These are phyloP conservation scores for Talaromyces ruber DNA, from an alignment of 495 filamentous ascomycete genomes.

Conservation along the genomic window DNA sequence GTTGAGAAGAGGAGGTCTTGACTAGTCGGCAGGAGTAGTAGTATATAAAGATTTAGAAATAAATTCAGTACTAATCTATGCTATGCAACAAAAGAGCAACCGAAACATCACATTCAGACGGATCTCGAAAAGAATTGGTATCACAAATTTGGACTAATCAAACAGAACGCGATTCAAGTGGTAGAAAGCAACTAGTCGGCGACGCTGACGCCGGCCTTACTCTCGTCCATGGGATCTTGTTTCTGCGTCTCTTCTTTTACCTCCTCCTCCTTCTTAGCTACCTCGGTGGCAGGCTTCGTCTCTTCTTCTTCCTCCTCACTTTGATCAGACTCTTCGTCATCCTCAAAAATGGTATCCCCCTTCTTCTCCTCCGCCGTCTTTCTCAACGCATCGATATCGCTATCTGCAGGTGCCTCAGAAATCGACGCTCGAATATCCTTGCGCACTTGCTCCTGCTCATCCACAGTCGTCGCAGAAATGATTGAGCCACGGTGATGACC, in stretches of 20 bases:
- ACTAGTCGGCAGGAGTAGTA: not conserved
- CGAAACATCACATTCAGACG: not conserved
- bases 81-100: not conserved
- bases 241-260: slow-evolving; percentile 10
- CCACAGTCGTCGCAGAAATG: slow-evolving; percentile 25
- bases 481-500: slow-evolving; percentile 37
- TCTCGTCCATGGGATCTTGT: slow-evolving; percentile 18
- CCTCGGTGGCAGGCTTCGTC: slow-evolving; percentile 5
- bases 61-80: not conserved
- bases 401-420: slow-evolving; percentile 16
- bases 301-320: slow-evolving; percentile 7
- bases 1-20: slow-evolving; percentile 52
- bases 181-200: slow-evolving; percentile 10
- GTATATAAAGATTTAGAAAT: not conserved
- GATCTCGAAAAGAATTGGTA: not conserved
- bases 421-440: slow-evolving; percentile 32
- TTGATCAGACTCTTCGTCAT: slow-evolving; percentile 6
- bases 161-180: not conserved
- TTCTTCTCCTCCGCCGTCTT: slow-evolving; percentile 8
- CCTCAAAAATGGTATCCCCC: slow-evolving; percentile 7
- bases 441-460: slow-evolving; percentile 28
- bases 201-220: slow-evolving; percentile 17
- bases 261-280: not conserved
- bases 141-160: not conserved
- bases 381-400: slow-evolving; percentile 19